phyloP scores from a whole-genome alignment of 192 early-diverging fungal genomes.

The Cetraspora pellucida region DNA sequence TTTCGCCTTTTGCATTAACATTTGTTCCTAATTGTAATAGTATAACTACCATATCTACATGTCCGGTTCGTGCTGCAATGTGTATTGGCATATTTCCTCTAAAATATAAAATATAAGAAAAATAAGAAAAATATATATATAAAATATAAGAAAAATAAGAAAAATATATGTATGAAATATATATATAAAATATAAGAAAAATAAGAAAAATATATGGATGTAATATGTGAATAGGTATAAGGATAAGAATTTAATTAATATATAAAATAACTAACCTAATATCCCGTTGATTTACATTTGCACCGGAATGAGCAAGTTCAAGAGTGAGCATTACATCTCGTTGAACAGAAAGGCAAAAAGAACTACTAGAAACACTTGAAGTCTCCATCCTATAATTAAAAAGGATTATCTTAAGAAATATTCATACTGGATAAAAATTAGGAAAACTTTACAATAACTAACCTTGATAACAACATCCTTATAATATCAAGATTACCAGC shows the following conservation, averaged over 20 bases:
- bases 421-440: neutral
- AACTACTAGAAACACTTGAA: conserved; percentile 31
- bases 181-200: neutral
- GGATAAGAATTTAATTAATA: neutral
- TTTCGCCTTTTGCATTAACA: conserved; percentile 57
- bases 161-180: neutral
- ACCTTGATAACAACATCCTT: conserved; percentile 11
- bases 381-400: conserved; percentile 42
- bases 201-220: neutral
- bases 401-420: neutral
- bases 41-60: conserved; percentile 50
- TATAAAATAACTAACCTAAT: neutral
- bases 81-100: conserved; percentile 70
- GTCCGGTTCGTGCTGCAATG: conserved; percentile 63
- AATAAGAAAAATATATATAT: neutral
- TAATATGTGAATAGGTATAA: neutral
- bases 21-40: conserved; percentile 62
- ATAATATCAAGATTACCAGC: conserved; percentile 1
- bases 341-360: conserved; percentile 43
- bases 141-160: neutral
- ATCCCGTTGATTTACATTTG: conserved; percentile 43
- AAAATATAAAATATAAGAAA: neutral
- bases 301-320: conserved; percentile 42
- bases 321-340: conserved; percentile 49
- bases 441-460: neutral